Evolutionary conservation across 2,329 filamentous ascomycete species (phyloP), one percentile per base, ranked within the genome.

Genomic region (Knoxdaviesia proteae): DNA sequence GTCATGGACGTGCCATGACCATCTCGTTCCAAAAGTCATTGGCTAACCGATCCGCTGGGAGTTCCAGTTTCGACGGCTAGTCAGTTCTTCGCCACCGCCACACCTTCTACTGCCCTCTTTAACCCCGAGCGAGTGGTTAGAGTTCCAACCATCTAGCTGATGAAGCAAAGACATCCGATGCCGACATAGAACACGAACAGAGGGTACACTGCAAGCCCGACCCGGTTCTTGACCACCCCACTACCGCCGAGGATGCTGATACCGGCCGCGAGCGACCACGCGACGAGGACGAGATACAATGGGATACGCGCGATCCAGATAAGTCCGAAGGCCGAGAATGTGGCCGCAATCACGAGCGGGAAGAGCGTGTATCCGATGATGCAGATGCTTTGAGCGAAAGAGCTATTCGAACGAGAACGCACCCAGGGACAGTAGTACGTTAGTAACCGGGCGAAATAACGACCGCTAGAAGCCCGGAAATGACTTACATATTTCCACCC

Each of bases 341-440:
- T 64, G 2, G 88, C 77, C 6, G 92, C 92, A 50, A 98, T 82
- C 52, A 96, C 90, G 42, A 98, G 74, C 2, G 90, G 90, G 63
- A 98, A 98, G 44, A 98, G 74, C 1, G 90, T 98, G 61, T 98
- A 98, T 39, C 90, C 90, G 56, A 98, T 98, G 53, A 98, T 92
- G 60, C 87, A 96, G 50, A 98, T 74, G 45, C 86, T 93, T 61
- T 98, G 90, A 55, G 93, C 90, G 59, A 98, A 98, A 11, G 90
- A 94, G 54, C 88, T 96, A 56, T 20, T 20, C 20, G 20, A 20
- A 3, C 20, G 20, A 20, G 20, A 20, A 20, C 20, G 3, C 20
- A 20, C 20, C 20, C 41, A 32, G 8, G 34, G 3, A 39, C 11
- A 40, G 43, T 40, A 46, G 39, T 8, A 33, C 31, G 44, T 39